Evolutionary conservation across 768 basidiomycete genomes (phyloP).

Genomic region (Agrocybe pediades): DNA sequence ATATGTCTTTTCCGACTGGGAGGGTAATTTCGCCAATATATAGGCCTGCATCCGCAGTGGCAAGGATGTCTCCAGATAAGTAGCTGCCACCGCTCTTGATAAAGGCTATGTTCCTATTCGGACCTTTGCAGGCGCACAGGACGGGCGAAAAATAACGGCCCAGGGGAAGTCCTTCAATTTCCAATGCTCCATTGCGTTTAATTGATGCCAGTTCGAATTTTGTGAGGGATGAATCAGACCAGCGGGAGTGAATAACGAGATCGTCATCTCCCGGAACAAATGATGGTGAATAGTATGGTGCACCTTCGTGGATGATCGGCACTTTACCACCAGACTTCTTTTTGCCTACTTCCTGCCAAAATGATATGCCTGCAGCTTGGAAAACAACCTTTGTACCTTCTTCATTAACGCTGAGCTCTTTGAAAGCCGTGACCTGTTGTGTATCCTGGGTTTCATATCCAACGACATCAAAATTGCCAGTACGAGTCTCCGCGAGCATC

Average conservation of each 20-base stretch:
- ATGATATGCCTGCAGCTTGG: constrained; percentile 65
- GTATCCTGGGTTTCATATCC: constrained; percentile 52
- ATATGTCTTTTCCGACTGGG: constrained; percentile 33
- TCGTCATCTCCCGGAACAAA: constrained; percentile 55
- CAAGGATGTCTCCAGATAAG: constrained; percentile 64
- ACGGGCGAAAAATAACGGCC: constrained; percentile 68
- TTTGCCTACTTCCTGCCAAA: constrained; percentile 45
- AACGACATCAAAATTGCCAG: constrained; percentile 49
- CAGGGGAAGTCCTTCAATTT: constrained; percentile 57
- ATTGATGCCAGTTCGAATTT: constrained; percentile 67
- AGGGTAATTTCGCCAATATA: constrained; percentile 64
- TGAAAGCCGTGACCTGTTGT: constrained; percentile 64
- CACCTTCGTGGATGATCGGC: constrained; percentile 48
- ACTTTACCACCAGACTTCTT: constrained; percentile 35
- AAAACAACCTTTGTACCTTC: constrained; percentile 57
- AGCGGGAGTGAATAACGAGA: constrained; percentile 64
- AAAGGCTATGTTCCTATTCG: constrained; percentile 56
- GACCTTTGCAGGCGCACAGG: constrained; percentile 47
- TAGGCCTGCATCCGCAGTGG: constrained; percentile 63
- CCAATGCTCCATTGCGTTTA: constrained; percentile 40
- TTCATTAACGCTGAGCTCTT: constrained; percentile 59
- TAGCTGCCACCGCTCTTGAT: constrained; percentile 61
- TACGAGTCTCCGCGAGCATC: constrained; percentile 61
- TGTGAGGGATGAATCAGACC: constrained; percentile 66
- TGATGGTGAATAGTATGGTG: constrained; percentile 67